phyloP scores from a whole-genome alignment of 805 yeast genomes.

The Saccharomycopsis selenospora region DNA sequence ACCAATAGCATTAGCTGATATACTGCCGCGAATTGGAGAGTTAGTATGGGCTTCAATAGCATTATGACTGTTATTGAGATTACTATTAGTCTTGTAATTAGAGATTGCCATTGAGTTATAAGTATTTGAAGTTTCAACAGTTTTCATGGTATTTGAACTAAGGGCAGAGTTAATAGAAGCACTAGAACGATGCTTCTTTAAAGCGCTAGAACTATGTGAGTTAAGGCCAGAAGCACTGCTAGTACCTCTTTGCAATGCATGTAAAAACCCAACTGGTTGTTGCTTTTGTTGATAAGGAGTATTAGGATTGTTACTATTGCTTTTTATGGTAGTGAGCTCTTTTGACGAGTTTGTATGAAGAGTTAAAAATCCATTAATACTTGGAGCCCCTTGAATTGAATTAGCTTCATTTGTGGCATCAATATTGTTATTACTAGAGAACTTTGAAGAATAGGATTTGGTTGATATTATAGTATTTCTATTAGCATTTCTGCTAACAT shows the following conservation, averaged over 20 bases:
- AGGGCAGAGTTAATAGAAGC: constrained; percentile 18
- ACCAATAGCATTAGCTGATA: not conserved
- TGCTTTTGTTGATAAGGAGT: constrained; percentile 7
- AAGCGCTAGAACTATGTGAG: constrained; percentile 1
- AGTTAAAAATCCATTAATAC: not conserved
- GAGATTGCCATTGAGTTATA: constrained; percentile 10
- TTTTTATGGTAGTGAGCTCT: not conserved
- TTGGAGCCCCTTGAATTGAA: not conserved
- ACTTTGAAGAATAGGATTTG: constrained; percentile 8
- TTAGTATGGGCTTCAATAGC: not conserved
- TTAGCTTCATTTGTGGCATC: not conserved
- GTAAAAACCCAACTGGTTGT: constrained; percentile 19
- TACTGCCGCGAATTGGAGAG: not conserved
- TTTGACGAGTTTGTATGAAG: not conserved
- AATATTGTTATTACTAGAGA: not conserved
- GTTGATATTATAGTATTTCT: constrained; percentile 9
- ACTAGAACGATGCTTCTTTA: constrained; percentile 13
- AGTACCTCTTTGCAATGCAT: constrained; percentile 18
- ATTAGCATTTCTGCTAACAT: constrained; percentile 14
- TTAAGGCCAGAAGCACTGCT: constrained; percentile 2
- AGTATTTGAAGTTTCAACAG: constrained; percentile 17
- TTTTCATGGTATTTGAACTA: constrained; percentile 16
- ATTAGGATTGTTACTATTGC: not conserved
- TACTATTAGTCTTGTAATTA: constrained; percentile 4
- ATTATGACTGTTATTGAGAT: not conserved